Percentiles rank a stretch among this genome's conserved stretches.
These are phyloP conservation scores for Emmonsia crescens DNA, from an alignment of 2,329 filamentous ascomycete genomes.

Conservation along the genomic window DNA sequence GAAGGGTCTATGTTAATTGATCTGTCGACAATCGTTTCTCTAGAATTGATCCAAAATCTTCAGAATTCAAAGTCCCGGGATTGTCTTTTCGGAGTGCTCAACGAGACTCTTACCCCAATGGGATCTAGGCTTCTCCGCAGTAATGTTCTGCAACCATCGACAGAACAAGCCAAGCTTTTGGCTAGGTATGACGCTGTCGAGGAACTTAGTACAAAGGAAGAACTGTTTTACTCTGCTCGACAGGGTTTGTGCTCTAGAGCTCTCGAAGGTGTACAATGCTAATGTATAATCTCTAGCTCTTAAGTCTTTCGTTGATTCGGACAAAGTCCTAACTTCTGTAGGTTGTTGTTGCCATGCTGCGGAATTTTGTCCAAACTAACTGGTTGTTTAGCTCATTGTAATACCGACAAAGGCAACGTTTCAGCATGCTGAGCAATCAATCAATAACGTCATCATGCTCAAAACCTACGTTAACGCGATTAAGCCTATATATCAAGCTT, in stretches of 20 bases:
- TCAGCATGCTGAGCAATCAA: slow-evolving; percentile 62
- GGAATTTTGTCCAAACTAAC: neutral
- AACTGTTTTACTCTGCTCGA: slow-evolving; percentile 69
- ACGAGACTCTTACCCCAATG: slow-evolving; percentile 81
- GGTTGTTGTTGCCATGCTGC: slow-evolving; percentile 12
- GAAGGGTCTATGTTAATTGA: slow-evolving; percentile 96
- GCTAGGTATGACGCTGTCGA: slow-evolving; percentile 72
- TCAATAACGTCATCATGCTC: slow-evolving; percentile 77
- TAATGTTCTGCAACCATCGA: slow-evolving; percentile 83
- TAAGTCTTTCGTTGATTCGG: slow-evolving; percentile 65
- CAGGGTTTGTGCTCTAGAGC: slow-evolving; percentile 43
- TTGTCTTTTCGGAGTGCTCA: slow-evolving; percentile 73
- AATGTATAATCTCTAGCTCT: slow-evolving; percentile 44
- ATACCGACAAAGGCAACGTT: slow-evolving; percentile 56
- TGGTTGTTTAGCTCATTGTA: slow-evolving; percentile 56
- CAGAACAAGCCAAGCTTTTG: slow-evolving; percentile 54
- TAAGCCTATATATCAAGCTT: slow-evolving; percentile 54
- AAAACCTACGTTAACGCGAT: slow-evolving; percentile 69
- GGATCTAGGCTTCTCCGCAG: slow-evolving; percentile 71
- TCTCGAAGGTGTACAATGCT: neutral
- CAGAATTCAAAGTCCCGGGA: slow-evolving; percentile 67
- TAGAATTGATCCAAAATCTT: slow-evolving; percentile 85
- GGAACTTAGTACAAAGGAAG: slow-evolving; percentile 70
- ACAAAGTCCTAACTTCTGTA: slow-evolving; percentile 67
- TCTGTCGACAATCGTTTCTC: slow-evolving; percentile 68